These are phyloP conservation scores for Hericium coralloides DNA, from an alignment of 768 basidiomycete genomes.

Conservation along the genomic window DNA sequence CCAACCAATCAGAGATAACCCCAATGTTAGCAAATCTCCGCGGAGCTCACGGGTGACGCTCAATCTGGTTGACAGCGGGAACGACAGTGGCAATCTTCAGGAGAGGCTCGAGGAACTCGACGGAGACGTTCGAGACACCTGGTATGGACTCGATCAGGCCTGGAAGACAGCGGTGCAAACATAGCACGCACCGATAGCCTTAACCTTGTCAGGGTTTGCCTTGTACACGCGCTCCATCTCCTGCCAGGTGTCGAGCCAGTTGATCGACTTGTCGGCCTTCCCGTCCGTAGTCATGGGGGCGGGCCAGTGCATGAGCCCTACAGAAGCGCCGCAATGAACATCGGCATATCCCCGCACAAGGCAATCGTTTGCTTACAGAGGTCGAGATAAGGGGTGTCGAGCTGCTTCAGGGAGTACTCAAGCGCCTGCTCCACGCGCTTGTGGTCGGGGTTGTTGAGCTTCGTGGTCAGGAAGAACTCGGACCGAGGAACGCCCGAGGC, in stretches of 20 bases:
- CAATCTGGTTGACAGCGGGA: constrained; percentile 77
- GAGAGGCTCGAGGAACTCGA: constrained; percentile 53
- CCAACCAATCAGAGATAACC: constrained; percentile 4
- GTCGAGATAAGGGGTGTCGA: constrained; percentile 72
- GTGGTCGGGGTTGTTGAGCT: constrained; percentile 60
- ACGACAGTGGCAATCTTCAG: constrained; percentile 44
- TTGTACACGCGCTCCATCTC: constrained; percentile 62
- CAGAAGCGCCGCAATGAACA: background rate
- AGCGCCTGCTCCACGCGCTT: constrained; percentile 51
- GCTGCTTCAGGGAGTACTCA: constrained; percentile 53
- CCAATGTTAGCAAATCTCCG: background rate
- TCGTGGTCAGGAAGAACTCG: constrained; percentile 76
- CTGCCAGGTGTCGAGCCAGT: constrained; percentile 77
- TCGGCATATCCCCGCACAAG: background rate
- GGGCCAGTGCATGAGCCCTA: constrained; percentile 81
- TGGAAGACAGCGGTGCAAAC: background rate
- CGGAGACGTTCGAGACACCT: constrained; percentile 67
- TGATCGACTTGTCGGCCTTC: constrained; percentile 42
- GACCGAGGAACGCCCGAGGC: constrained; percentile 62
- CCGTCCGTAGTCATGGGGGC: constrained; percentile 55
- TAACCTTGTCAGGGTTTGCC: constrained; percentile 60
- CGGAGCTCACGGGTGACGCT: constrained; percentile 52
- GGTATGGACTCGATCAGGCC: constrained; percentile 3
- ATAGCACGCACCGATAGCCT: constrained; percentile 52
- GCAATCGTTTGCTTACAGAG: constrained; percentile 40